Evolutionary conservation across 1,139 yeast genomes (phyloP), one percentile per base, ranked within the genome.

Genomic region (Candida sp.): DNA sequence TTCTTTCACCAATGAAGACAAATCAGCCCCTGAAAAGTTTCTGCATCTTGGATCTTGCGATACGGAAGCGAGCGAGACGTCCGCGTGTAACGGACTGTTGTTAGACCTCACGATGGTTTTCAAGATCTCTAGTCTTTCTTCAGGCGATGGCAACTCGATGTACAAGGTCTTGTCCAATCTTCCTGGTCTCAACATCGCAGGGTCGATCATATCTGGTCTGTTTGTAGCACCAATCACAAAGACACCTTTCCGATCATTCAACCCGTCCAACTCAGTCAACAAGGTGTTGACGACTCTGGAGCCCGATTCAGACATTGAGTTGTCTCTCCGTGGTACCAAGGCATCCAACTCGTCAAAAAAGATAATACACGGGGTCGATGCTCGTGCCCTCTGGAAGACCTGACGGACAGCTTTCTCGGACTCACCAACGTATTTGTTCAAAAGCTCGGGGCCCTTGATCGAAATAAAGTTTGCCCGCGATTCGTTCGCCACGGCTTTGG

Each of bases 181-280:
- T 2, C 99, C 99, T 0, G 99, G 99, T 65, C 99, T 83, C 49
- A 94, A 75, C 98, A 94, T 94, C 1, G 99, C 99, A 7, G 97
- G 94, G 69, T 94, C 99, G 57, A 94, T 94, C 92, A 94, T 94
- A 68, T 94, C 99, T 0, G 98, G 98, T 66, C 99, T 81, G 63
- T 94, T 94, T 0, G 99, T 94, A 2, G 99, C 99, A 32, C 98
- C 99, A 58, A 94, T 85, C 3, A 94, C 99, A 67, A 88, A 94
- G 2, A 94, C 90, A 1, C 98, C 98, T 51, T 88, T 84, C 62
- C 99, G 80, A 60, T 93, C 98, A 59, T 91, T 92, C 53, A 94
- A 80, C 2, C 99, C 99, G 69, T 94, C 99, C 40, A 94, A 76
- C 67, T 94, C 99, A 0, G 99, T 96, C 58, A 94, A 81, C 40